Percentiles rank a stretch among this genome's conserved stretches.
Conservation (phyloP, 345 rosid genomes). For the Populus simonii region DNA sequence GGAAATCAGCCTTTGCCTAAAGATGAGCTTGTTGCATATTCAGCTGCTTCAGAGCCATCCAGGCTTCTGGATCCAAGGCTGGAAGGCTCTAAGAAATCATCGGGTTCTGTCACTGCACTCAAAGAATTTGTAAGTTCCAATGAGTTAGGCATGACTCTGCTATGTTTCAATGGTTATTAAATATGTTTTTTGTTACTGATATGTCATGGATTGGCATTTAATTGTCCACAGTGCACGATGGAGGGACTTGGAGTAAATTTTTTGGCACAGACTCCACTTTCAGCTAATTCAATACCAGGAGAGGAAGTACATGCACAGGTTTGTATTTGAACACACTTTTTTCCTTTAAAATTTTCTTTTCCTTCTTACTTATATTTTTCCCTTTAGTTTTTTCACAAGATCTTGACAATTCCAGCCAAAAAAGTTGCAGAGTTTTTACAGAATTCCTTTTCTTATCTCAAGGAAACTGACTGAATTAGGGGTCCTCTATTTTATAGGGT, state of each 20-base stretch:
- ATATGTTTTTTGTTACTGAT: slow-evolving; percentile 6
- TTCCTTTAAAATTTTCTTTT: neutral
- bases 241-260: slow-evolving; percentile 74
- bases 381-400: neutral
- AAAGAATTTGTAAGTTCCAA: slow-evolving; percentile 73
- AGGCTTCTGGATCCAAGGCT: slow-evolving; percentile 61
- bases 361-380: neutral
- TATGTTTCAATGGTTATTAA: neutral
- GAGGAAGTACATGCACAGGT: slow-evolving; percentile 91
- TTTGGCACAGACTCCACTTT: slow-evolving; percentile 51
- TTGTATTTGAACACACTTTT: slow-evolving; percentile 9
- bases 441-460: neutral
- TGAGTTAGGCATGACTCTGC: neutral
- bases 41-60: slow-evolving; percentile 53
- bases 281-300: slow-evolving; percentile 53
- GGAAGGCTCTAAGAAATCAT: slow-evolving; percentile 56
- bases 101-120: slow-evolving; percentile 67
- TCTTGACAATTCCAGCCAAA: neutral
- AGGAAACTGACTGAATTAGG: neutral
- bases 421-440: neutral
- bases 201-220: slow-evolving; percentile 8
- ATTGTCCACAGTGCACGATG: slow-evolving; percentile 59
- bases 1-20: slow-evolving; percentile 48
- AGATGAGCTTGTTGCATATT: slow-evolving; percentile 49
- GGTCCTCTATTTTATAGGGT: neutral